These are phyloP conservation scores for Debaryomyces hansenii DNA, from an alignment of 805 yeast species.

Conservation along the genomic window DNA sequence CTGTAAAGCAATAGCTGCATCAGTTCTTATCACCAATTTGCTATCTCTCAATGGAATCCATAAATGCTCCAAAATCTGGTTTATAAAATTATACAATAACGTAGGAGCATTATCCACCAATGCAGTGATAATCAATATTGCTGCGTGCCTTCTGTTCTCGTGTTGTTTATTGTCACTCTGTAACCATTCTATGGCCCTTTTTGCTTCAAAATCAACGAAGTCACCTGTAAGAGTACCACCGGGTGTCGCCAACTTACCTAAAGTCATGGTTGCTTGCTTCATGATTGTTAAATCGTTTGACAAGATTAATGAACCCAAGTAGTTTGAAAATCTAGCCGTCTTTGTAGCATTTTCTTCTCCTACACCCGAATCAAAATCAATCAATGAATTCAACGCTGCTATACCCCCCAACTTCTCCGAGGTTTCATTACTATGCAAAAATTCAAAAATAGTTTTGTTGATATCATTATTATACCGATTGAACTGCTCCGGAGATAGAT, in stretches of 20 bases:
- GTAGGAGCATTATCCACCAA: slow-evolving; percentile 88
- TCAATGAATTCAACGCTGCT: slow-evolving; percentile 83
- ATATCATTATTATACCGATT: slow-evolving; percentile 80
- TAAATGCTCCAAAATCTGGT: slow-evolving; percentile 74
- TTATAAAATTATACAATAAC: slow-evolving; percentile 71
- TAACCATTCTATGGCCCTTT: slow-evolving; percentile 86
- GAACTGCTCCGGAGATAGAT: slow-evolving; percentile 77
- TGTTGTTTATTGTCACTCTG: slow-evolving; percentile 73
- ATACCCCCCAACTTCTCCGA: slow-evolving; percentile 85
- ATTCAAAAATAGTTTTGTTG: slow-evolving; percentile 82
- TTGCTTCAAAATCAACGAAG: slow-evolving; percentile 89
- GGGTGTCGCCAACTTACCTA: slow-evolving; percentile 86
- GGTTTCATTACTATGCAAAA: slow-evolving; percentile 72
- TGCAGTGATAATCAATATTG: slow-evolving; percentile 77
- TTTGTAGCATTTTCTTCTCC: slow-evolving; percentile 82
- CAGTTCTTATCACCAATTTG: slow-evolving; percentile 71
- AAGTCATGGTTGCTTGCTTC: slow-evolving; percentile 80
- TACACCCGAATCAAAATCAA: slow-evolving; percentile 76
- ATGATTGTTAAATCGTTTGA: slow-evolving; percentile 82
- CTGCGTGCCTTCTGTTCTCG: slow-evolving; percentile 87
- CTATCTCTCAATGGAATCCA: slow-evolving; percentile 88
- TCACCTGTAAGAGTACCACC: slow-evolving; percentile 90
- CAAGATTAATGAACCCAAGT: slow-evolving; percentile 74
- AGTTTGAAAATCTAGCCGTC: slow-evolving; percentile 89
- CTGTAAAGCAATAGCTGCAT: slow-evolving; percentile 79